Evolutionary conservation across 441 rosid genomes (phyloP).

Genomic region (Melastoma candidum): DNA sequence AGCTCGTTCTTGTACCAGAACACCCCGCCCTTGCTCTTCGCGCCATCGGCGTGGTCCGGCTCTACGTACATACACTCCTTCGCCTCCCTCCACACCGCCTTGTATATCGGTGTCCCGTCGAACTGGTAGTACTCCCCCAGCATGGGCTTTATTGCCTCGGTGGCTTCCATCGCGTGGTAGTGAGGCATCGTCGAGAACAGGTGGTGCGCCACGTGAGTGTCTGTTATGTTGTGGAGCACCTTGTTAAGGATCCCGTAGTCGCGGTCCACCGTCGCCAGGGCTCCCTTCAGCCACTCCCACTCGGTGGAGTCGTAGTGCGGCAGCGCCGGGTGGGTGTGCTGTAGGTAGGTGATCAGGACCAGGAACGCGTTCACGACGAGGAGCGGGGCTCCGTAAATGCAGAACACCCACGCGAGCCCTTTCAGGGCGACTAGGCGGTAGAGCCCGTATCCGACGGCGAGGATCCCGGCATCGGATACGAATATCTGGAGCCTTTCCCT

Average conservation of each 20-base stretch:
- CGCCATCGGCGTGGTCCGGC: slow-evolving; percentile 39
- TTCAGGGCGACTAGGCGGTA: slow-evolving; percentile 41
- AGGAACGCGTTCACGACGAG: slow-evolving; percentile 68
- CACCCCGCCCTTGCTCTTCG: slow-evolving; percentile 49
- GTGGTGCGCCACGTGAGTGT: slow-evolving; percentile 93
- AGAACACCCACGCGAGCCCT: slow-evolving; percentile 61
- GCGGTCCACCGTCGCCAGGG: slow-evolving; percentile 79
- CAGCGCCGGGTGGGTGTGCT: slow-evolving; percentile 82
- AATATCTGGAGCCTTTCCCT: slow-evolving; percentile 70
- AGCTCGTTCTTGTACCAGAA: slow-evolving; percentile 72
- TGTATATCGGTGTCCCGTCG: slow-evolving; percentile 58
- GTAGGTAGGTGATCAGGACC: slow-evolving; percentile 74
- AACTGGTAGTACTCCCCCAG: slow-evolving; percentile 81
- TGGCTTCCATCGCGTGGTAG: slow-evolving; percentile 91
- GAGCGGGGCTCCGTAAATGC: slow-evolving; percentile 69
- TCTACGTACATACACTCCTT: slow-evolving; percentile 84
- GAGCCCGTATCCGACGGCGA: slow-evolving; percentile 50
- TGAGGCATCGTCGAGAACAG: slow-evolving; percentile 91
- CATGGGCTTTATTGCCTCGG: slow-evolving; percentile 68
- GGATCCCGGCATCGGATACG: slow-evolving; percentile 69
- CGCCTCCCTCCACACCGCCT: slow-evolving; percentile 87
- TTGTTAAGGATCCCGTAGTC: slow-evolving; percentile 85
- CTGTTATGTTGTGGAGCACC: slow-evolving; percentile 83
- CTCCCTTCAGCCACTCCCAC: slow-evolving; percentile 98
- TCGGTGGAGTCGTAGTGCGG: slow-evolving; percentile 83